Percentiles rank a stretch among this genome's conserved stretches.
Evolutionary conservation across 1,284 basidiomycete genomes (phyloP).

Genomic region (Hypsizygus ulmarius): DNA sequence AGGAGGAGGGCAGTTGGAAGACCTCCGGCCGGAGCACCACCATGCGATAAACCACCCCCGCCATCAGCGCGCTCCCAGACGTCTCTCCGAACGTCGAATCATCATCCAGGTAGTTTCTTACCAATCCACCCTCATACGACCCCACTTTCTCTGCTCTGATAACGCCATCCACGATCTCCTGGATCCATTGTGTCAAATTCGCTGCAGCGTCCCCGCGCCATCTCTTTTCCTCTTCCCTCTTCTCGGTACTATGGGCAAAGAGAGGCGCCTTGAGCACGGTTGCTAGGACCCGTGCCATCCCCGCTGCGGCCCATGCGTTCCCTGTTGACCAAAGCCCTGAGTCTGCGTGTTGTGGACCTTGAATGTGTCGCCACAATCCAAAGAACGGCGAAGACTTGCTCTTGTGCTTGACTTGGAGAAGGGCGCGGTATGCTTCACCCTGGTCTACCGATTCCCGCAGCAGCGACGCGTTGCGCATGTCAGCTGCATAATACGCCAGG

Average conservation of each 20-base stretch:
- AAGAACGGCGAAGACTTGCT: constrained; percentile 19
- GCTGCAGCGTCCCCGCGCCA: constrained; percentile 30
- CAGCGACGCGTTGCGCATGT: constrained; percentile 39
- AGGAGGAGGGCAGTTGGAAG: constrained; percentile 9
- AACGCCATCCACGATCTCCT: constrained; percentile 47
- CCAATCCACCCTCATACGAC: constrained; percentile 25
- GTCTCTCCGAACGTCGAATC: constrained; percentile 40
- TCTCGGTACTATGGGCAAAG: background rate
- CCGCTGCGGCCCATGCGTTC: constrained; percentile 39
- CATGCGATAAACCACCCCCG: constrained; percentile 42
- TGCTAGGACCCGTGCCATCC: constrained; percentile 40
- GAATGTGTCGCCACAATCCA: constrained; percentile 48
- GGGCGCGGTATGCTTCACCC: constrained; percentile 42
- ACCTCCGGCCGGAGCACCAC: constrained; percentile 22
- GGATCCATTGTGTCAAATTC: constrained; percentile 39
- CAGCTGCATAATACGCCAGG: constrained; percentile 52
- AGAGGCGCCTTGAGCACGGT: constrained; percentile 32
- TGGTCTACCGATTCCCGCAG: constrained; percentile 46
- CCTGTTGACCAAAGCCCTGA: constrained; percentile 55
- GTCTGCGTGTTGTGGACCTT: constrained; percentile 42
- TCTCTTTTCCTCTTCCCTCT: constrained; percentile 11
- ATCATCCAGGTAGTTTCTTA: constrained; percentile 41
- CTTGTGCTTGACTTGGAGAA: constrained; percentile 38
- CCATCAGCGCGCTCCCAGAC: constrained; percentile 41
- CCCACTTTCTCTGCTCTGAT: constrained; percentile 29